Base-by-base conservation (phyloP, 306 rosid species). In the Ormosia emarginata region DNA sequence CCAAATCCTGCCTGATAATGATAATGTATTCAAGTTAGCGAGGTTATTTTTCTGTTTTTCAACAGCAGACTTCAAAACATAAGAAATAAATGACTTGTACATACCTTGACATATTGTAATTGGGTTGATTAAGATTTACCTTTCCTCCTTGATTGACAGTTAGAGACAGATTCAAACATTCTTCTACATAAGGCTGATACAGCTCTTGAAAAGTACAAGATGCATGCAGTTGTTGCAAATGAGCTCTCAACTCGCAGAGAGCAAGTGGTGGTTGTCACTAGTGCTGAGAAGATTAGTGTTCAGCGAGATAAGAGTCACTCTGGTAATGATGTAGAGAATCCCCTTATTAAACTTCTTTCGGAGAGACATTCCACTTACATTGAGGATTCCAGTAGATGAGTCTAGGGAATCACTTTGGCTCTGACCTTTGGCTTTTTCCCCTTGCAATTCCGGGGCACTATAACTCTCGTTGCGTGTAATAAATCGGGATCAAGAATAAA, bases 181-280 rank as follows among this genome's bases (percentile, higher is more conserved):
- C 97, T 95, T 81, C 85, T 95, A 64, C 88, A 86, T 77, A 95
- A 95, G 85, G 98, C 98, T 7, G 74, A 3, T 17, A 61, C 75
- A 12, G 94, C 99, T 85, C 97, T 95, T 34, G 80, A 85, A 78
- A 93, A 87, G 90, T 92, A 95, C 87, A 86, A 95, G 79, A 90
- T 95, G 97, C 87, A 95, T 71, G 94, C 91, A 79, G 98, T 93
- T 37, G 92, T 93, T 66, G 98, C 99, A 66, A 95, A 95, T 76
- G 98, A 95, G 81, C 97, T 95, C 77, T 79, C 82, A 6, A 91
- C 83, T 73, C 98, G 99, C 41, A 93, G 92, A 74, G 98, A 95
- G 83, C 90, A 92, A 87, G 99, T 93, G 49, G 85, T 88, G 65
- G 89, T 93, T 79, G 97, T 92, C 65, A 92, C 92, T 2, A 52